These are phyloP conservation scores for Flaveria ramosissima DNA, from an alignment of 129 eudicot species.

Conservation along the genomic window DNA sequence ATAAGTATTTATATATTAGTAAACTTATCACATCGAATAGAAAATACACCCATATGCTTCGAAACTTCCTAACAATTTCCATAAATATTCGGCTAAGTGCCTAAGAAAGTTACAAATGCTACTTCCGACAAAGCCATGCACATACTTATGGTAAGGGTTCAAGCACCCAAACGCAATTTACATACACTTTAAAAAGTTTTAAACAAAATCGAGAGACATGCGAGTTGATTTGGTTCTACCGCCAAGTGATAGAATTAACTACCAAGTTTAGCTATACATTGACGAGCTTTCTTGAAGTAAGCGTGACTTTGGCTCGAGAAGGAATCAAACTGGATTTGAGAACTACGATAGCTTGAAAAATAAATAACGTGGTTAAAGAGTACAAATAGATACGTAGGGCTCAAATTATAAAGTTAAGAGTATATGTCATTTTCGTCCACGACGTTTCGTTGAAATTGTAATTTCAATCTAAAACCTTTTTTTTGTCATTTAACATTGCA, in stretches of 20 bases:
- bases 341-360: too few species aligned
- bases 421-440: too few species aligned
- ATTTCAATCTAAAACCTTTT: too few species aligned
- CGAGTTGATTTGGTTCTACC: neutral
- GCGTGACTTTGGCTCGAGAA: neutral
- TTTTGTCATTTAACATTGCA: too few species aligned
- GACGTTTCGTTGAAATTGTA: too few species aligned
- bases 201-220: neutral
- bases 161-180: too few species aligned
- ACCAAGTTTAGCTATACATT: neutral
- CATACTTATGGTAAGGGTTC: too few species aligned
- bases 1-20: neutral
- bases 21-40: neutral
- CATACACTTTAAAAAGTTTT: neutral
- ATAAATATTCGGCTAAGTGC: neutral
- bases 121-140: neutral
- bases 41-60: neutral
- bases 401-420: too few species aligned
- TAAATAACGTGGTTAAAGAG: too few species aligned
- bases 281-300: neutral
- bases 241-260: neutral
- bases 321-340: too few species aligned
- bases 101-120: neutral
- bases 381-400: too few species aligned
- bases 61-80: constrained; percentile 18